A percentile compares a stretch with the other conserved stretches of the same genome.
These are phyloP conservation scores for Trichoderma asperelloides DNA, from an alignment of 495 filamentous ascomycete species.

Conservation along the genomic window DNA sequence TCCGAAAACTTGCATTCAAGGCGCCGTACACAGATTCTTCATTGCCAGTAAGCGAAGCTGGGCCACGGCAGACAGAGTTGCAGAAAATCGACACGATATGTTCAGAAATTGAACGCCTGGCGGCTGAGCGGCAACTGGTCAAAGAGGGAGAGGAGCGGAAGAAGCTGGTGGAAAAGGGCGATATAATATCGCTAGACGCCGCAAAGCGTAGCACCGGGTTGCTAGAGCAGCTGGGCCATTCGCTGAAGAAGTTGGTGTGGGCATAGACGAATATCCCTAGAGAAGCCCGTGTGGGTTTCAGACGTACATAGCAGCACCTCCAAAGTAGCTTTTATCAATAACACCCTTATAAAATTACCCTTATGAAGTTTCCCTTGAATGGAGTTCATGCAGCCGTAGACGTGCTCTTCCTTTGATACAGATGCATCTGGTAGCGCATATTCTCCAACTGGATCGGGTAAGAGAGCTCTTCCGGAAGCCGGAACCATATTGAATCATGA, in stretches of 20 bases:
- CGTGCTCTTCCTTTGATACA: conserved; percentile 43
- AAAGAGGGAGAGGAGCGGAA: conserved; percentile 24
- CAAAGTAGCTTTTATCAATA: not conserved
- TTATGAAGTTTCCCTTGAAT: not conserved
- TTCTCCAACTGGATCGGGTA: conserved; percentile 87
- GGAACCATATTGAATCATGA: conserved; percentile 78
- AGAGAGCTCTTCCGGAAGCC: conserved; percentile 52
- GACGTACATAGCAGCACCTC: not conserved
- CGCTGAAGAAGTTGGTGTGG: conserved; percentile 88
- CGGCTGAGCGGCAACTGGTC: conserved; percentile 25
- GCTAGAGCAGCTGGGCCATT: conserved; percentile 76
- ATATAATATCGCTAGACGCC: conserved; percentile 74
- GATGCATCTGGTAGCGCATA: conserved; percentile 87
- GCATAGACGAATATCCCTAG: conserved; percentile 35
- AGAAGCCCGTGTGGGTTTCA: not conserved
- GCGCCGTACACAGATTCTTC: conserved; percentile 48
- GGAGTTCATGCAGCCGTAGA: not conserved
- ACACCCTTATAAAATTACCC: not conserved
- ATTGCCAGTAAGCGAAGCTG: conserved; percentile 24
- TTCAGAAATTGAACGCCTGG: conserved; percentile 44
- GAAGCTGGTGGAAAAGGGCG: conserved; percentile 52
- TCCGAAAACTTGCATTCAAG: conserved; percentile 46
- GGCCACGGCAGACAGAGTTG: conserved; percentile 48
- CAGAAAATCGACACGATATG: conserved; percentile 66
- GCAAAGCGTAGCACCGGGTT: conserved; percentile 82